These are phyloP conservation scores for Phlebiopsis gigantea DNA, from an alignment of 768 basidiomycete genomes.

Conservation along the genomic window DNA sequence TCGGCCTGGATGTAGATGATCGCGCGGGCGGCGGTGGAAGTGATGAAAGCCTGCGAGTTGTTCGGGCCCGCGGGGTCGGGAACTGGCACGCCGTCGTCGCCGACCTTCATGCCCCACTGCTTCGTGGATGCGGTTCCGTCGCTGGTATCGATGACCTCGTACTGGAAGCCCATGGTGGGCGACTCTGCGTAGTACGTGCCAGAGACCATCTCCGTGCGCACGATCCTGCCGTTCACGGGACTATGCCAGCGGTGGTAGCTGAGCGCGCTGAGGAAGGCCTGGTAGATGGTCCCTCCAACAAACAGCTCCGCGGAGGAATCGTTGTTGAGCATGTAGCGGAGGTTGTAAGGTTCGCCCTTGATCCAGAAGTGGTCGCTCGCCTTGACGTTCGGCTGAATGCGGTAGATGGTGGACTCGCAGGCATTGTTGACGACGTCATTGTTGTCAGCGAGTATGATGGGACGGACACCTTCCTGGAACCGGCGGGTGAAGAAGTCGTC, in stretches of 20 bases:
- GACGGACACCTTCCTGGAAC: conserved; percentile 37
- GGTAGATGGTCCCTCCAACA: conserved; percentile 47
- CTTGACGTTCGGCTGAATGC: conserved; percentile 34
- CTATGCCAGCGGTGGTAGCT: conserved; percentile 63
- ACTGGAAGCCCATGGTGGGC: conserved; percentile 18
- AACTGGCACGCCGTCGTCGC: neutral
- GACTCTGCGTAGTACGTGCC: conserved; percentile 46
- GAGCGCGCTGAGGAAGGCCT: conserved; percentile 50
- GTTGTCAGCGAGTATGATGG: conserved; percentile 26
- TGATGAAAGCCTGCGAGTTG: conserved; percentile 37
- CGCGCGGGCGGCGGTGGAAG: conserved; percentile 40
- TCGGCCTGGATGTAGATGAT: conserved; percentile 54
- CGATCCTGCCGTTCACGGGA: conserved; percentile 45
- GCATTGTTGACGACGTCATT: conserved; percentile 37
- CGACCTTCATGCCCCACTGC: neutral
- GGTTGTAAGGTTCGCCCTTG: conserved; percentile 58
- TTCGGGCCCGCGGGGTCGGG: conserved; percentile 17
- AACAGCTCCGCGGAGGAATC: conserved; percentile 37
- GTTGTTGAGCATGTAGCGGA: conserved; percentile 45
- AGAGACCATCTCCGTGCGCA: conserved; percentile 38
- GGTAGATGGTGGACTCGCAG: conserved; percentile 50
- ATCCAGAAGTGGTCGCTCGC: conserved; percentile 49
- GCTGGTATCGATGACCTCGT: neutral
- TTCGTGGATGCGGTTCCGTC: neutral
- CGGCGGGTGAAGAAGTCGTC: conserved; percentile 52